Conservation (phyloP, 768 basidiomycete genomes). For the Lactarius deliciosus region DNA sequence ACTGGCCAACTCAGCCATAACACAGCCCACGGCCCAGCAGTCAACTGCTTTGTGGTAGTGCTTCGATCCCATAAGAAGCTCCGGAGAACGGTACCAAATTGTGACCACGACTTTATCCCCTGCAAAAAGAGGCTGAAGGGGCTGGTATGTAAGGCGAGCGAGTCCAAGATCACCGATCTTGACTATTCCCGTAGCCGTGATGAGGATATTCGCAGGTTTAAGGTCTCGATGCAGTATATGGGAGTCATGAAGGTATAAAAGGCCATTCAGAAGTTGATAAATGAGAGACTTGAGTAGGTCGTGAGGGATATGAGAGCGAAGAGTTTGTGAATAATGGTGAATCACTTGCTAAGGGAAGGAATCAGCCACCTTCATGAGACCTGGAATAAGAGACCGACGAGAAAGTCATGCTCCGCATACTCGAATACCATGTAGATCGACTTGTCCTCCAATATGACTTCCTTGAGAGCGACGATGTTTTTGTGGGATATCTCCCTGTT, state of each 20-base stretch:
- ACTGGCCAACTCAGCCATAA: slow-evolving; percentile 93
- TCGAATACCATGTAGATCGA: slow-evolving; percentile 99
- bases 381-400: slow-evolving; percentile 51
- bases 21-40: slow-evolving; percentile 97
- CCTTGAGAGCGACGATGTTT: slow-evolving; percentile 87
- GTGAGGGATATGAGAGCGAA: slow-evolving; percentile 70
- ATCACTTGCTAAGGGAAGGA: slow-evolving; percentile 82
- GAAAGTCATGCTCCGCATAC: slow-evolving; percentile 97
- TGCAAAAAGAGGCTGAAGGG: slow-evolving; percentile 85
- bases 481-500: slow-evolving; percentile 89
- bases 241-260: slow-evolving; percentile 90
- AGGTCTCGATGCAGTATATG: slow-evolving; percentile 97
- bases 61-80: slow-evolving; percentile 92
- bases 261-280: slow-evolving; percentile 92
- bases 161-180: slow-evolving; percentile 99
- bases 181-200: slow-evolving; percentile 82
- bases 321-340: slow-evolving; percentile 92
- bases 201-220: slow-evolving; percentile 98
- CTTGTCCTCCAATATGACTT: slow-evolving; percentile 97
- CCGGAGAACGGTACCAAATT: slow-evolving; percentile 98
- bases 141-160: slow-evolving; percentile 87
- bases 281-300: slow-evolving; percentile 89
- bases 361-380: not conserved
- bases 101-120: slow-evolving; percentile 99
- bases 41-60: slow-evolving; percentile 98